Conservation (phyloP, 2,329 filamentous ascomycete genomes). For the Capronia epimyces region DNA sequence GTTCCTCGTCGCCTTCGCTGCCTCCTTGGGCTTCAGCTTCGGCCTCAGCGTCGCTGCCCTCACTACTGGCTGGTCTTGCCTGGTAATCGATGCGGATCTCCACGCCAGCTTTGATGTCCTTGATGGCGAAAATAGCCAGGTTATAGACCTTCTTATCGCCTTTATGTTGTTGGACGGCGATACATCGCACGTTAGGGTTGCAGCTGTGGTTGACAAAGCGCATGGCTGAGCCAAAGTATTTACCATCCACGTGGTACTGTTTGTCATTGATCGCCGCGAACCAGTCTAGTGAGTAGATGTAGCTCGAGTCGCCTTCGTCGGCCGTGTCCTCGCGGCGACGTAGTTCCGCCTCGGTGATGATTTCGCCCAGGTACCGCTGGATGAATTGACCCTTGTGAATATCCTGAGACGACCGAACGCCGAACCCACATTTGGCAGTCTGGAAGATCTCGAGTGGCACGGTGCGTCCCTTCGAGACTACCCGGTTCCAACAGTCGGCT, state of each 20-base stretch:
- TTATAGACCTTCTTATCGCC: constrained; percentile 41
- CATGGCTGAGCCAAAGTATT: constrained; percentile 39
- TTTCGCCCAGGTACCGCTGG: constrained; percentile 43
- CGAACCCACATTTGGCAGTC: constrained; percentile 40
- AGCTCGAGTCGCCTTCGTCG: constrained; percentile 34
- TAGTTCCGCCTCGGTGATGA: constrained; percentile 37
- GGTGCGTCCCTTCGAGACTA: constrained; percentile 39
- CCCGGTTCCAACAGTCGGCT: constrained; percentile 38
- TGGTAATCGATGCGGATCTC: constrained; percentile 47
- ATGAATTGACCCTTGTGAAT: constrained; percentile 43
- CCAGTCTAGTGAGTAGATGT: constrained; percentile 42
- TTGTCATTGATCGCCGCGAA: constrained; percentile 27
- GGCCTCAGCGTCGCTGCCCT: constrained; percentile 5
- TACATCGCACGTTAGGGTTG: constrained; percentile 43
- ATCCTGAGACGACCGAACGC: constrained; percentile 36
- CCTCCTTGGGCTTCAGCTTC: constrained; percentile 11
- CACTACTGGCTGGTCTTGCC: constrained; percentile 2
- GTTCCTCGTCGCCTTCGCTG: constrained; percentile 34
- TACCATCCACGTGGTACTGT: constrained; percentile 42
- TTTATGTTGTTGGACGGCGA: constrained; percentile 41
- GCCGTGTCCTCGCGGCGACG: constrained; percentile 36
- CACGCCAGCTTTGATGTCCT: constrained; percentile 38
- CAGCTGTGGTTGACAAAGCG: constrained; percentile 48
- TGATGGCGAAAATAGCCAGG: constrained; percentile 44
- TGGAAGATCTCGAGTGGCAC: constrained; percentile 41